Evolutionary conservation across 169 alveolate genomes (phyloP).

Genomic region (Perkinsus chesapeaki): DNA sequence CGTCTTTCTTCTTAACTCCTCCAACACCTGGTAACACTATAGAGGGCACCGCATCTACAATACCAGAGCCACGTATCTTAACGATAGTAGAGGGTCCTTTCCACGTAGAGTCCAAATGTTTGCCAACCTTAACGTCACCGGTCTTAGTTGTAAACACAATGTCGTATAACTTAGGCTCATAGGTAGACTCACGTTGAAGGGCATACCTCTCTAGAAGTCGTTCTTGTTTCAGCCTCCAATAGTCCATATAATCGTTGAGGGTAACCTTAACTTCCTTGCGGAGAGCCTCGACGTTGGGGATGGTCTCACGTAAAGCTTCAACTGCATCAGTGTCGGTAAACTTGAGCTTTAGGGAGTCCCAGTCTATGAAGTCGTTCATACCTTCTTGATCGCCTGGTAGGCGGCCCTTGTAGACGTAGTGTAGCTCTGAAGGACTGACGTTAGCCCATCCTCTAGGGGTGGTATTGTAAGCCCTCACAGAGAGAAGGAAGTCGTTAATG

Average conservation of each 20-base stretch:
- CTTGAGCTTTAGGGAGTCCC: not conserved
- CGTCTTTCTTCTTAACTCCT: not conserved
- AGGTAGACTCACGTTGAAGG: not conserved
- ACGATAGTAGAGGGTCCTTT: not conserved
- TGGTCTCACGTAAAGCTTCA: not conserved
- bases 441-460: not conserved
- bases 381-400: not conserved
- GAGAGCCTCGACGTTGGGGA: not conserved
- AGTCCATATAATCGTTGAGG: not conserved
- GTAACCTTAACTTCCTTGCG: not conserved
- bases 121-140: not conserved
- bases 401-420: not conserved
- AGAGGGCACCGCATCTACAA: not conserved
- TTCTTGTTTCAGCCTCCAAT: not conserved
- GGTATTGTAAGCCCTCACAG: not conserved
- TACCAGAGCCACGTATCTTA: not conserved
- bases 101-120: not conserved
- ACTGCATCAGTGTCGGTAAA: not conserved
- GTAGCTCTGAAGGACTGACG: not conserved
- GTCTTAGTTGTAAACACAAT: not conserved
- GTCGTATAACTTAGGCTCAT: not conserved
- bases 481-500: not conserved
- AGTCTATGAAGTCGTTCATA: not conserved
- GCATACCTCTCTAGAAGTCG: not conserved
- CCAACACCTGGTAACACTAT: not conserved